Percentiles rank a stretch among this genome's conserved stretches.
These are phyloP conservation scores for Pichia scutulata DNA, from an alignment of 805 yeast genomes.

Conservation along the genomic window DNA sequence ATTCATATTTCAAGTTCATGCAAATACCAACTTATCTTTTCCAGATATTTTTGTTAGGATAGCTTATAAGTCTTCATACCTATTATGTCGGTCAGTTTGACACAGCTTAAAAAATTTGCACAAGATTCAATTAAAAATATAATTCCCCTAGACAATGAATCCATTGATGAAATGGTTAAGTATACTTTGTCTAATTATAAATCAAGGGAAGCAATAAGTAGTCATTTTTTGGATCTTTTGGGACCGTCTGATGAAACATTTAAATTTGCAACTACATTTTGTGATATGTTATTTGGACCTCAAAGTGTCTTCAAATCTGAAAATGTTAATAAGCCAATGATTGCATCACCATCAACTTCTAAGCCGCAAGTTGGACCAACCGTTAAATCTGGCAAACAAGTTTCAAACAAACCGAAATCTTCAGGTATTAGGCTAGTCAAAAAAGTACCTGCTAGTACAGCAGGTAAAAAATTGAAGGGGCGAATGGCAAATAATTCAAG, in stretches of 20 bases:
- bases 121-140: slow-evolving; percentile 24
- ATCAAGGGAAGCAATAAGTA: slow-evolving; percentile 39
- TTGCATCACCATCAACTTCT: not conserved
- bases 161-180: slow-evolving; percentile 46
- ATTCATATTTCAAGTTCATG: no score
- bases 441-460: not conserved
- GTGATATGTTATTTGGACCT: slow-evolving; percentile 30
- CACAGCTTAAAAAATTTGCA: slow-evolving; percentile 21
- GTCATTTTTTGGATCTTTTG: slow-evolving; percentile 46
- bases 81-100: slow-evolving; percentile 12
- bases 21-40: not conserved
- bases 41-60: not conserved
- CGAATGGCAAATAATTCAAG: slow-evolving; percentile 13
- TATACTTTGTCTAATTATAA: slow-evolving; percentile 40
- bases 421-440: slow-evolving; percentile 5
- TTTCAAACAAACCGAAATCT: slow-evolving; percentile 7
- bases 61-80: not conserved
- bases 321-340: not conserved
- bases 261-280: slow-evolving; percentile 39
- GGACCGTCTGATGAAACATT: slow-evolving; percentile 52
- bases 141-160: slow-evolving; percentile 52
- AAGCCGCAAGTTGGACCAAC: slow-evolving; percentile 2
- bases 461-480: slow-evolving; percentile 7
- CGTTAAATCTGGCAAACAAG: not conserved
- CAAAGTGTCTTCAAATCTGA: slow-evolving; percentile 6